phyloP scores from a whole-genome alignment of 2,329 filamentous ascomycete species.

The Calonectria pseudoreteaudii region DNA sequence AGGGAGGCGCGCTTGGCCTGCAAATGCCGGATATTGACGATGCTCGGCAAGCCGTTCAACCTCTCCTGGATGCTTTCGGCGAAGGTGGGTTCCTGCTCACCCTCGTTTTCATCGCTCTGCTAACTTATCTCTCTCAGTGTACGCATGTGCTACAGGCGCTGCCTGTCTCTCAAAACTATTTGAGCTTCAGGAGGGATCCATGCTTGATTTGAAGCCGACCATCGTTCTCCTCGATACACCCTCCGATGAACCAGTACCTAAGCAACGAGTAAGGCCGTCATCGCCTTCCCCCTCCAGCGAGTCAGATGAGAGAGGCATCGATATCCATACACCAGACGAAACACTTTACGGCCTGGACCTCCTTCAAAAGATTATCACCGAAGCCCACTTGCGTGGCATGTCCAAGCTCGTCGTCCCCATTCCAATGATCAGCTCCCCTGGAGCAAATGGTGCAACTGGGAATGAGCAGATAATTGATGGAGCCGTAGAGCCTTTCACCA shows the following conservation, averaged over 20 bases:
- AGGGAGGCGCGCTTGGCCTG: slow-evolving; percentile 28
- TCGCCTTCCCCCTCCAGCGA: slow-evolving; percentile 60
- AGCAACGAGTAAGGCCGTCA: slow-evolving; percentile 48
- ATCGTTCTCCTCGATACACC: slow-evolving; percentile 69
- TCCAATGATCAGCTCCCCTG: slow-evolving; percentile 61
- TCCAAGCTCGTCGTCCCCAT: slow-evolving; percentile 69
- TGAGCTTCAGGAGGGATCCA: slow-evolving; percentile 63
- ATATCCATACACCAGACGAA: slow-evolving; percentile 57
- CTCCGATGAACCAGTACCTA: slow-evolving; percentile 59
- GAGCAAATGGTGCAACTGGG: slow-evolving; percentile 39
- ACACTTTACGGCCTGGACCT: slow-evolving; percentile 68
- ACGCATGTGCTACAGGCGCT: slow-evolving; percentile 65
- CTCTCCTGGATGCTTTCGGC: slow-evolving; percentile 66
- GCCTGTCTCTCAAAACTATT: slow-evolving; percentile 66
- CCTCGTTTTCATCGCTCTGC: slow-evolving; percentile 19
- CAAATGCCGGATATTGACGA: slow-evolving; percentile 52
- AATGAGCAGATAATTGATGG: slow-evolving; percentile 52
- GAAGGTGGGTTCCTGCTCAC: slow-evolving; percentile 55
- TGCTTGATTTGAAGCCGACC: slow-evolving; percentile 66
- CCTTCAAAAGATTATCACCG: slow-evolving; percentile 68
- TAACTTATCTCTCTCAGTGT: slow-evolving; percentile 54
- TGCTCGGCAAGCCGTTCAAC: slow-evolving; percentile 59
- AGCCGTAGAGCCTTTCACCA: slow-evolving; percentile 51
- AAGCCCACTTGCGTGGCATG: slow-evolving; percentile 67
- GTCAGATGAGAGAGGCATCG: slow-evolving; percentile 47